Base-by-base conservation (phyloP, 371 early-diverging fungal genomes). In the Funneliformis caledonium region DNA sequence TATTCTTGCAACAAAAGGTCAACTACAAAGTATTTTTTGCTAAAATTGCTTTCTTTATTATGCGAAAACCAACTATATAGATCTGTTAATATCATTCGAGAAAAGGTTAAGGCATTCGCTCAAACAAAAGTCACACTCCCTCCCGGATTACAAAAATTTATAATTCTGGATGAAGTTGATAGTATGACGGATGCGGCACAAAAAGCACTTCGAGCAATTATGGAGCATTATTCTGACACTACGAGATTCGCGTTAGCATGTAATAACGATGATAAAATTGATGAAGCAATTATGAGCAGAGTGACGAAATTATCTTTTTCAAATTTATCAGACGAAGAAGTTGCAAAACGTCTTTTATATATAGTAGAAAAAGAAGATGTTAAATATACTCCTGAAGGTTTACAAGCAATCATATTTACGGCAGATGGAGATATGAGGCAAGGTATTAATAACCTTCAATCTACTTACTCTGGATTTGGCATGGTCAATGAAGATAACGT, bases 381-480 rank as follows among this genome's bases (percentile, higher is more conserved):
- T 45, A 85, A 91, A 72, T 92, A 92, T 85, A 94, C 86, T 31
- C 93, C 95, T 4, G 96, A 95, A 77, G 98, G 97, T 12, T 84
- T 98, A 12, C 95, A 97, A 78, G 97, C 98, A 1, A 85, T 99
- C 59, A 93, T 97, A 14, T 98, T 98, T 83, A 94, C 96, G 19
- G 93, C 97, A 9, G 99, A 99, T 80, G 99, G 99, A 37, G 99
- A 99, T 86, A 97, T 99, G 96, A 93, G 99, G 56, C 98, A 99
- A 88, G 99, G 97, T 2, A 89, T 99, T 83, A 99, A 99, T 85
- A 97, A 98, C 81, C 88, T 99, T 76, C 99, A 99, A 85, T 91
- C 97, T 6, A 96, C 97, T 0, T 88, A 87, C 80, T 91, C 94
- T 50, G 97, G 96, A n/a, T 94, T 96, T 78, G 92, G 92, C 10